Evolutionary conservation across 192 early-diverging fungal genomes (phyloP), one percentile per base, ranked within the genome.

Genomic region (Spizellomyces punctatus): DNA sequence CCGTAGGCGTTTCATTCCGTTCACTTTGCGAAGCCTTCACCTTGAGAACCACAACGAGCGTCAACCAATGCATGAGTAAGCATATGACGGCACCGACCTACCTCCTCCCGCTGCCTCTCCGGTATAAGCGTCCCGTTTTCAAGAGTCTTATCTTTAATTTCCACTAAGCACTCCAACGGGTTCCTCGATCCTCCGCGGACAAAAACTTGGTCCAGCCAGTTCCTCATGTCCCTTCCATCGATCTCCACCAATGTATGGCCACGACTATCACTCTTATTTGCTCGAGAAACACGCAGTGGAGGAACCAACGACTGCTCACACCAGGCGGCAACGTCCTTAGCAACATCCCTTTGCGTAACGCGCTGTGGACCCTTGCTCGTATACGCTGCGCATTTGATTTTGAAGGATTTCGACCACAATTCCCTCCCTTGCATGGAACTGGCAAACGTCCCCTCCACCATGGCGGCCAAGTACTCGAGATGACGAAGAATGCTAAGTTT

Each of bases 201-300:
- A 56, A 56, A 56, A 6, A 56, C 54, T 56, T 56, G n/a, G n/a
- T 56, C 54, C 54, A 56, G 54, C 54, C 54, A 56, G n/a, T 56
- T n/a, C 7, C 54, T 56, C 54, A 56, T 56, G 54, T 56, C 54
- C 6, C 54, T n/a, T 56, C 54, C 54, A 6, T 22, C 22, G 54
- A 56, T 22, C 22, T 56, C 54, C n/a, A 56, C 54, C 4, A 56
- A 56, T 19, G n/a, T 56, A 56, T 56, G 54, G 54, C 54, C 54
- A n/a, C 22, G n/a, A n/a, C 22, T 7, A 56, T 56, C 54, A 56
- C 22, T 22, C 22, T 56, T n/a, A 56, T 56, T 22, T 19, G 22
- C n/a, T n/a, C 54, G n/a, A n/a, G 54, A 19, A 7, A 56, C n/a
- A 19, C 54, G 54, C 22, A 56, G 22, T 19, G 54, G n/a, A 0